Conservation (phyloP, 176 grass and related monocot genomes). For the Bonia amplexicaulis region DNA sequence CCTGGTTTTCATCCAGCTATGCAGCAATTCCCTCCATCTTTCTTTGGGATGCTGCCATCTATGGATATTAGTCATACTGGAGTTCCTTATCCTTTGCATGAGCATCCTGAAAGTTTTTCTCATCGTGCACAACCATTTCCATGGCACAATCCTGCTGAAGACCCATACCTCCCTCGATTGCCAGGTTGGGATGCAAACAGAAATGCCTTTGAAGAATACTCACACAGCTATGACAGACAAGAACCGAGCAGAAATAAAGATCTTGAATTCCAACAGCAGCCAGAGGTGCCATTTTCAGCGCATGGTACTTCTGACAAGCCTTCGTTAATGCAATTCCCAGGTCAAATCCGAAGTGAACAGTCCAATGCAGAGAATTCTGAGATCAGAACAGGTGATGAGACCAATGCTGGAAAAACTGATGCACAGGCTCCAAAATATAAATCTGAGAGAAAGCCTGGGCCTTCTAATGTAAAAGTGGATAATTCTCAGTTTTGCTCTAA, state of each 20-base stretch:
- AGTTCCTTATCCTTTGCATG: constrained; percentile 36
- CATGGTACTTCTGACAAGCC: not conserved
- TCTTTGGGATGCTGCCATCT: constrained; percentile 28
- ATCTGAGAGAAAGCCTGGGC: constrained; percentile 6
- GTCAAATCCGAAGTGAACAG: not conserved
- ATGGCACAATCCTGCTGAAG: constrained; percentile 23
- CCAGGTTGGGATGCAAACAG: constrained; percentile 27
- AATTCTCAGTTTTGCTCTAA: constrained; percentile 21
- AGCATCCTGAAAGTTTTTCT: constrained; percentile 26
- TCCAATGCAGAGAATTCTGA: not conserved
- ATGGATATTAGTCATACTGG: constrained; percentile 22
- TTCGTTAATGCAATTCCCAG: not conserved
- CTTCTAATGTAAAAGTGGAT: constrained; percentile 18
- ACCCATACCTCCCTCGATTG: constrained; percentile 15
- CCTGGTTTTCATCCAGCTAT: constrained; percentile 40
- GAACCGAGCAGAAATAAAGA: constrained; percentile 1
- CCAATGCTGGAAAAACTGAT: constrained; percentile 2
- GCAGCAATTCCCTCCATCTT: constrained; percentile 26
- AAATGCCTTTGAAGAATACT: constrained; percentile 5
- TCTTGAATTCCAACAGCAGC: constrained; percentile 1
- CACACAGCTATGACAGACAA: constrained; percentile 12
- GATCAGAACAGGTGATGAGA: constrained; percentile 12
- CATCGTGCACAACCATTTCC: constrained; percentile 22
- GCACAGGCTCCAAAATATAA: not conserved
- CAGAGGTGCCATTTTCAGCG: not conserved